A percentile compares a stretch with the other conserved stretches of the same genome.
These are phyloP conservation scores for Hirsutella minnesotensis DNA, from an alignment of 2,329 filamentous ascomycete species.

Conservation along the genomic window DNA sequence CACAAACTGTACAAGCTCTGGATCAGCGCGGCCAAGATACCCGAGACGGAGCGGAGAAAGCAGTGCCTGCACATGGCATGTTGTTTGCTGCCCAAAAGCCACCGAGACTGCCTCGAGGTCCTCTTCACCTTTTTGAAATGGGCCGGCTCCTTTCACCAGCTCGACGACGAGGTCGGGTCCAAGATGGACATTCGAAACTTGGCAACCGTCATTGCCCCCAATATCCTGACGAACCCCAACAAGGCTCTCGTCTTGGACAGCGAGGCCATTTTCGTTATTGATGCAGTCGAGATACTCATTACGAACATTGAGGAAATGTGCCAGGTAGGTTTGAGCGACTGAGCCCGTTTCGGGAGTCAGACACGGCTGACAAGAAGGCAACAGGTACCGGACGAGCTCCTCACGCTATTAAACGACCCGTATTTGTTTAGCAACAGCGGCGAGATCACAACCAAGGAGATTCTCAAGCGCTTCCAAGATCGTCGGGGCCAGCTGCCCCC, in stretches of 20 bases:
- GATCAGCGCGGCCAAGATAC: slow-evolving; percentile 79
- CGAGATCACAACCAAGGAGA: slow-evolving; percentile 94
- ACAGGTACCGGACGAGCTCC: slow-evolving; percentile 86
- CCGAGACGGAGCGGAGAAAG: slow-evolving; percentile 68
- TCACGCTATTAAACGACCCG: slow-evolving; percentile 74
- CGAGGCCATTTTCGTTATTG: slow-evolving; percentile 87
- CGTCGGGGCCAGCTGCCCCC: slow-evolving; percentile 50
- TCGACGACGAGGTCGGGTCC: slow-evolving; percentile 92
- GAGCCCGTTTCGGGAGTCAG: neutral
- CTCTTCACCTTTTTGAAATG: slow-evolving; percentile 94
- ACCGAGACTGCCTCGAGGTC: slow-evolving; percentile 90
- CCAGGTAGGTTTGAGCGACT: slow-evolving; percentile 52
- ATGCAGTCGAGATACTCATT: slow-evolving; percentile 84
- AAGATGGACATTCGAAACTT: slow-evolving; percentile 99
- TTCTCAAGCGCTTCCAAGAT: slow-evolving; percentile 85
- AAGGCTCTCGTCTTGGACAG: slow-evolving; percentile 61
- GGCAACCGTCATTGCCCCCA: slow-evolving; percentile 92
- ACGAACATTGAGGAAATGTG: slow-evolving; percentile 94
- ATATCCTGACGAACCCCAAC: slow-evolving; percentile 67
- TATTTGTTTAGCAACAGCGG: slow-evolving; percentile 68
- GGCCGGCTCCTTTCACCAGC: slow-evolving; percentile 92
- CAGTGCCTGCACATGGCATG: slow-evolving; percentile 83
- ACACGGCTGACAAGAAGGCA: neutral
- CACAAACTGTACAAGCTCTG: slow-evolving; percentile 89
- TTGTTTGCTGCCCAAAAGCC: slow-evolving; percentile 82